Evolutionary conservation across 495 filamentous ascomycete genomes (phyloP).

Genomic region (Penicillium desertorum): DNA sequence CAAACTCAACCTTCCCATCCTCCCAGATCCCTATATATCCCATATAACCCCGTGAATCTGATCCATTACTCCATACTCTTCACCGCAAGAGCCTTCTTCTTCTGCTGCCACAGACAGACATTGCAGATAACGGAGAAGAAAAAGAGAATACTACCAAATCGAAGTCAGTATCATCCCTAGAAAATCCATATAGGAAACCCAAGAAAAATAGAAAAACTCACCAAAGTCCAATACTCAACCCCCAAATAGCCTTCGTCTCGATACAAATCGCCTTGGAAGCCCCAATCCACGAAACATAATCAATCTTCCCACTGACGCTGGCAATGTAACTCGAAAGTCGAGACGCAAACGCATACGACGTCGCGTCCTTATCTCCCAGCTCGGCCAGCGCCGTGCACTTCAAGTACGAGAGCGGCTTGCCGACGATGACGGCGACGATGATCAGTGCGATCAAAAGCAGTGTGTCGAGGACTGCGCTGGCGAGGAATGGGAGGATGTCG

Average conservation of each 20-base stretch:
- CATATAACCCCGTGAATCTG: background rate
- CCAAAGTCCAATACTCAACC: slow-evolving; percentile 78
- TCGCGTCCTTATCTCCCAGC: slow-evolving; percentile 33
- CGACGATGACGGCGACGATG: slow-evolving; percentile 68
- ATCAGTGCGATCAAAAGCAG: slow-evolving; percentile 69
- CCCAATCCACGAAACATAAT: slow-evolving; percentile 61
- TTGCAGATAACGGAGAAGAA: slow-evolving; percentile 61
- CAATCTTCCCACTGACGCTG: slow-evolving; percentile 44
- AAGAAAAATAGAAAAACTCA: slow-evolving; percentile 29
- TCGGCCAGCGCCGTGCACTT: slow-evolving; percentile 62
- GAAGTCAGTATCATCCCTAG: slow-evolving; percentile 4
- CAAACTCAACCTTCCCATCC: background rate
- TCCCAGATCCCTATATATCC: background rate
- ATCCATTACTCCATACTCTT: slow-evolving; percentile 26
- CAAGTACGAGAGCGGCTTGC: slow-evolving; percentile 77
- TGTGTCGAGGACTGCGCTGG: slow-evolving; percentile 63
- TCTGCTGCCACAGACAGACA: slow-evolving; percentile 58
- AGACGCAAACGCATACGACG: slow-evolving; percentile 46
- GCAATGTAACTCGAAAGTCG: slow-evolving; percentile 42
- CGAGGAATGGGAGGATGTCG: slow-evolving; percentile 68
- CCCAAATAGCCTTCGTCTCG: slow-evolving; percentile 89
- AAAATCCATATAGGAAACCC: background rate
- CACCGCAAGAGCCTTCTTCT: slow-evolving; percentile 42
- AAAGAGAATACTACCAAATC: slow-evolving; percentile 60
- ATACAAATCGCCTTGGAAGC: slow-evolving; percentile 70